These are phyloP conservation scores for Trichosporon ovoides DNA, from an alignment of 1,284 basidiomycete genomes.

Conservation along the genomic window DNA sequence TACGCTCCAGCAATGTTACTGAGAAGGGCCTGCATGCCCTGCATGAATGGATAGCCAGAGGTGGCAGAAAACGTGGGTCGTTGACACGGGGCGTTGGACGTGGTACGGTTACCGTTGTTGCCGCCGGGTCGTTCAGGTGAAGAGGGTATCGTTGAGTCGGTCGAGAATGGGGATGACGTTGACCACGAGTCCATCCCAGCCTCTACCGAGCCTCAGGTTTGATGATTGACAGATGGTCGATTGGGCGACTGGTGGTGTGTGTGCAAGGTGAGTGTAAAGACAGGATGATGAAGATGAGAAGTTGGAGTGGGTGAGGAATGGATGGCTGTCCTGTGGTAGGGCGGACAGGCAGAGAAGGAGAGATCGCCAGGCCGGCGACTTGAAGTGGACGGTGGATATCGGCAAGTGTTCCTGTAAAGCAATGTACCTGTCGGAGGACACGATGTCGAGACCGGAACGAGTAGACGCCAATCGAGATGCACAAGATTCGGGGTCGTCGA, in stretches of 20 bases:
- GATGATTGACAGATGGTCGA: background rate
- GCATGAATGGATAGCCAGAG: slow-evolving; percentile 25
- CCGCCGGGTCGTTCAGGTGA: slow-evolving; percentile 30
- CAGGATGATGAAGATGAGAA: background rate
- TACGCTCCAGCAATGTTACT: slow-evolving; percentile 25
- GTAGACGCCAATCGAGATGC: background rate
- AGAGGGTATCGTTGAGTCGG: slow-evolving; percentile 32
- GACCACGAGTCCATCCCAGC: slow-evolving; percentile 30
- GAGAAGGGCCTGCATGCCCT: slow-evolving; percentile 31
- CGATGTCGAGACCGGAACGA: background rate
- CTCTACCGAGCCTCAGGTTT: background rate
- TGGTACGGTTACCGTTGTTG: slow-evolving; percentile 12
- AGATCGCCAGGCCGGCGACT: background rate
- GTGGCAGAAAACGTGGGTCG: slow-evolving; percentile 12
- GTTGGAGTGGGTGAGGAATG: background rate
- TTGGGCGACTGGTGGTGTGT: background rate
- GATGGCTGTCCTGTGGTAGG: background rate
- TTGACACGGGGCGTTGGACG: slow-evolving; percentile 6
- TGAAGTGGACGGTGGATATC: background rate
- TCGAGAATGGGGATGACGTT: slow-evolving; percentile 35
- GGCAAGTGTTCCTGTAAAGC: background rate
- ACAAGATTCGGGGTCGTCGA: background rate
- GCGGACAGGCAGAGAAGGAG: background rate
- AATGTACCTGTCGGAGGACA: background rate
- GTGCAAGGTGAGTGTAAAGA: background rate